These are phyloP conservation scores for Gynochthodes officinalis DNA, from an alignment of 257 asterid genomes.

Conservation along the genomic window DNA sequence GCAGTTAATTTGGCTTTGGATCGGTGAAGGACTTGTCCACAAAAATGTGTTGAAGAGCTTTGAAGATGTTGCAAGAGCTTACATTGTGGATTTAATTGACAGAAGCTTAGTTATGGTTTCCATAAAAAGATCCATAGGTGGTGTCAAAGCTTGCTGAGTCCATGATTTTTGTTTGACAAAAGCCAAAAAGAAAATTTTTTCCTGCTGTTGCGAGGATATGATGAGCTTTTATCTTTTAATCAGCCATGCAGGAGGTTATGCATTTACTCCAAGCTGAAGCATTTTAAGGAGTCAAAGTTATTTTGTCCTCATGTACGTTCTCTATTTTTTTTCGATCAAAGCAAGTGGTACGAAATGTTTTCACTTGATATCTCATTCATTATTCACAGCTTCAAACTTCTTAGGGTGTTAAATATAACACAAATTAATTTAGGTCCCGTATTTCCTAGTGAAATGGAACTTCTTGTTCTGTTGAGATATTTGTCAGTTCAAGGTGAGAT, in stretches of 20 bases:
- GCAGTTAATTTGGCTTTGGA: background rate
- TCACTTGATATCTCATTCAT: background rate
- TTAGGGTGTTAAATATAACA: background rate
- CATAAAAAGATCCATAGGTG: background rate
- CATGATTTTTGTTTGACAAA: slow-evolving; percentile 3
- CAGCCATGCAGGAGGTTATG: background rate
- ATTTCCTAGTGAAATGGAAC: background rate
- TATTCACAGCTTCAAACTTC: background rate
- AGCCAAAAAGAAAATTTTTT: background rate
- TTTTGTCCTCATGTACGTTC: background rate
- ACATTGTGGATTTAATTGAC: background rate
- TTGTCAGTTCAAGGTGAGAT: background rate
- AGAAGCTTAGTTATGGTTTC: background rate
- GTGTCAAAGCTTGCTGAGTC: background rate
- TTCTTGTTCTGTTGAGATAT: slow-evolving; percentile 9
- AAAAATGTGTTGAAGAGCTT: background rate
- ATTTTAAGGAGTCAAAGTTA: background rate
- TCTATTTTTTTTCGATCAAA: background rate
- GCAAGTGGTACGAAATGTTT: background rate
- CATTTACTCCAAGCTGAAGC: background rate
- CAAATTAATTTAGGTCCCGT: background rate
- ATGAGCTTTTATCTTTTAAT: background rate
- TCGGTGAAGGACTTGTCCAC: slow-evolving; percentile 6
- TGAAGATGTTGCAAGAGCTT: slow-evolving; percentile 8
- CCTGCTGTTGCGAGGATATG: background rate